A percentile compares a stretch with the other conserved stretches of the same genome.
These are phyloP conservation scores for Tricladium varicosporioides DNA, from an alignment of 2,329 filamentous ascomycete genomes.

Conservation along the genomic window DNA sequence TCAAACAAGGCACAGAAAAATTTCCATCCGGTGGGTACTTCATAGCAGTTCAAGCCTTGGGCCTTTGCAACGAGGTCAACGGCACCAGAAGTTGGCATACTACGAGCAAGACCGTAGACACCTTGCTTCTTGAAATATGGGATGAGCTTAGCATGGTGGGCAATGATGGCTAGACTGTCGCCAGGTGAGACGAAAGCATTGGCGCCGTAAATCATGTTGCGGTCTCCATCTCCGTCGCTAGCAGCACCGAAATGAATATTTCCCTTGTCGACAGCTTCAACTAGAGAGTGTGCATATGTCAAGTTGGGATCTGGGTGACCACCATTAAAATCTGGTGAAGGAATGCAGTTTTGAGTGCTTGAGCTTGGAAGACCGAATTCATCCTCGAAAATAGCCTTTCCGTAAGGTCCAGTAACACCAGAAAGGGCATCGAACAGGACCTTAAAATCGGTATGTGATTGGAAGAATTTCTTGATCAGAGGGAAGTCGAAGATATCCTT, in stretches of 20 bases:
- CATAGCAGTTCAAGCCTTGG: slow-evolving; percentile 87
- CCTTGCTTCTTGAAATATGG: slow-evolving; percentile 98
- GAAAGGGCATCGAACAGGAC: slow-evolving; percentile 92
- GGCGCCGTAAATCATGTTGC: slow-evolving; percentile 99
- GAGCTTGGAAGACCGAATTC: slow-evolving; percentile 78
- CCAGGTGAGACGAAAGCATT: slow-evolving; percentile 95
- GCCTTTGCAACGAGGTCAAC: slow-evolving; percentile 95
- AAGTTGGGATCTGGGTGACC: slow-evolving; percentile 98
- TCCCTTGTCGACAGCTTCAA: slow-evolving; percentile 88
- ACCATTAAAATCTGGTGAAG: slow-evolving; percentile 92
- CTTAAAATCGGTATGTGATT: slow-evolving; percentile 86
- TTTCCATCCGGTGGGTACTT: slow-evolving; percentile 98
- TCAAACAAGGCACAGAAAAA: slow-evolving; percentile 98
- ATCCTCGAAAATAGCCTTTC: slow-evolving; percentile 89
- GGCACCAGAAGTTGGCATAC: slow-evolving; percentile 95
- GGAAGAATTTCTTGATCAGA: slow-evolving; percentile 92
- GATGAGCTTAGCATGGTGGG: slow-evolving; percentile 93
- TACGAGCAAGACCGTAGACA: slow-evolving; percentile 90
- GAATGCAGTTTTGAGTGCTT: slow-evolving; percentile 88
- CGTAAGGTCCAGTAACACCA: slow-evolving; percentile 95
- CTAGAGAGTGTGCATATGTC: slow-evolving; percentile 91
- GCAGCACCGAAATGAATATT: slow-evolving; percentile 94
- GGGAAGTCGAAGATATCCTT: slow-evolving; percentile 99
- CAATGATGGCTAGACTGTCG: slow-evolving; percentile 96
- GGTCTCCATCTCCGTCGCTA: slow-evolving; percentile 94